Evolutionary conservation across 2,329 filamentous ascomycete species (phyloP), one percentile per base, ranked within the genome.

Genomic region (Mollisia scopiformis): DNA sequence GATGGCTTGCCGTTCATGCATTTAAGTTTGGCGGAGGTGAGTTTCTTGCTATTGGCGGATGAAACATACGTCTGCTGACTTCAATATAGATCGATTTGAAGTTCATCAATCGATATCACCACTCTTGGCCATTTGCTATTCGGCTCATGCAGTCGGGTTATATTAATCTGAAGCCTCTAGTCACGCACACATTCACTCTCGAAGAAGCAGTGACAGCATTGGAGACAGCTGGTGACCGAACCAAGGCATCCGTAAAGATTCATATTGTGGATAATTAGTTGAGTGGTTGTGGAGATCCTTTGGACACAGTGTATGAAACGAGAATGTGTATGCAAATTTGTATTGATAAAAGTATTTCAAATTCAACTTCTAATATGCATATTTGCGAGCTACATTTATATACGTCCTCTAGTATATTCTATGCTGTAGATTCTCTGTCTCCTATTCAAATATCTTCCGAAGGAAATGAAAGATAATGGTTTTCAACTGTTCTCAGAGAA

Each of bases 81-180:
- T 13, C 21, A 13, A 10, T 53, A 11, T 64, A 86, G 83, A 88
- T 90, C 64, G 80, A 89, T 66, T 77, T 91, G 27, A 84, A 82
- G 37, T 91, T 91, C 75, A 90, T 90, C 71, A 90, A 91, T 72
- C 80, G 88, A 7, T 91, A 90, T 71, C 79, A 82, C 41, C 86
- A 90, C 68, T 90, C 87, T 0, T 91, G 88, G 88, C 87, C 88
- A 0, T 81, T 83, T 0, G 88, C 85, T 0, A 87, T 91, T 33
- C 78, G 83, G 6, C 84, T 83, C 51, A 70, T 91, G 28, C 80
- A 79, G 41, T 84, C 85, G 3, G 83, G 82, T 0, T 78, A 89
- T 1, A 70, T 91, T 8, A 81, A 89, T 69, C 75, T 89, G 21
- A 86, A 86, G 69, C 81, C 80, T 52, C 74, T 89, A 19, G 82